Percentiles rank a stretch among this genome's conserved stretches.
Evolutionary conservation across 305 asterid species (phyloP).

Genomic region (Caryopteris hybrid): DNA sequence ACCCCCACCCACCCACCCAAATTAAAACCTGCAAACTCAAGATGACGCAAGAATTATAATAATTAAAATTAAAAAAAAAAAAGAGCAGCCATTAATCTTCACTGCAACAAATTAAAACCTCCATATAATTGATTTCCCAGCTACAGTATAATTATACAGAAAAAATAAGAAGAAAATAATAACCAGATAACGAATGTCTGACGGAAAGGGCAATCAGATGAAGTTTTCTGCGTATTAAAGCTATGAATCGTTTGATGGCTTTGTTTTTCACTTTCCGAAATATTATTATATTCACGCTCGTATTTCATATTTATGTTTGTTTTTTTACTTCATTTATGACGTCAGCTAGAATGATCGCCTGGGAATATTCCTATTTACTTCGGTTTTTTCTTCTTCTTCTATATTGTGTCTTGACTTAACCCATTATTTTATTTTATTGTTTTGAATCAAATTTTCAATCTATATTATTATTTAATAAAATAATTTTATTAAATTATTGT

Average conservation of each 20-base stretch:
- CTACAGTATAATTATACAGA: background rate
- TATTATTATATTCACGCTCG: background rate
- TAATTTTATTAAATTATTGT: no score
- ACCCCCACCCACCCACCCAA: background rate
- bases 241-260: constrained; percentile 25
- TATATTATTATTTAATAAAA: no score
- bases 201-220: constrained; percentile 25
- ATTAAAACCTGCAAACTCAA: constrained; percentile 11
- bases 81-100: background rate
- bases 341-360: no score
- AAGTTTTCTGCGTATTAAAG: constrained; percentile 29
- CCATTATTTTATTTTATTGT: background rate
- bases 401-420: background rate
- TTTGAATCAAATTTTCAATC: background rate
- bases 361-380: constrained; percentile 14
- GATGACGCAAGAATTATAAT: background rate
- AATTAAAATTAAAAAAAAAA: background rate
- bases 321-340: background rate
- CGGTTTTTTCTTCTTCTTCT: background rate
- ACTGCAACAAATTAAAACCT: constrained; percentile 4
- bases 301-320: background rate
- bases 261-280: constrained; percentile 13
- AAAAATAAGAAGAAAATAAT: background rate
- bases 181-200: constrained; percentile 27
- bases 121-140: background rate